A percentile compares a stretch with the other conserved stretches of the same genome.
phyloP scores from a whole-genome alignment of 306 rosid genomes.

The Adenanthera pavonina region DNA sequence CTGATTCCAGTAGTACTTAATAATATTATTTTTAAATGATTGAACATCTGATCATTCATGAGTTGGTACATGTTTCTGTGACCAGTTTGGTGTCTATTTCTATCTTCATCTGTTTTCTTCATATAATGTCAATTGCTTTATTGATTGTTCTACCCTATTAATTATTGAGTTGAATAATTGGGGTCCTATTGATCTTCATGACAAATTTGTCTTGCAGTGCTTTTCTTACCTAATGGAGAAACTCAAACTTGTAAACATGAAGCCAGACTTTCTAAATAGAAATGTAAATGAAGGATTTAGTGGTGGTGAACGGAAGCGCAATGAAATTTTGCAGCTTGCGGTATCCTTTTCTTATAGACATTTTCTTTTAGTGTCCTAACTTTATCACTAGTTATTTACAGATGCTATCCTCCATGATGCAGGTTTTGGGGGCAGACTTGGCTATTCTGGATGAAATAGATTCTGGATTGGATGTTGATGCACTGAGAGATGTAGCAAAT shows the following conservation, averaged over 20 bases:
- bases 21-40: not conserved
- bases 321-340: slow-evolving; percentile 93
- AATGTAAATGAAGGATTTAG: slow-evolving; percentile 97
- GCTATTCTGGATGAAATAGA: slow-evolving; percentile 93
- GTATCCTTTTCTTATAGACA: not conserved
- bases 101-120: not conserved
- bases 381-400: not conserved
- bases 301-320: slow-evolving; percentile 95
- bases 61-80: not conserved
- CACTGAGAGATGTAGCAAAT: slow-evolving; percentile 87
- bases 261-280: slow-evolving; percentile 86
- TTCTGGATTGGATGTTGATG: slow-evolving; percentile 98
- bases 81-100: not conserved
- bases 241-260: slow-evolving; percentile 88
- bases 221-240: slow-evolving; percentile 77
- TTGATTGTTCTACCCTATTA: not conserved
- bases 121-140: not conserved
- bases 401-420: slow-evolving; percentile 15
- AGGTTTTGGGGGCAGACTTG: slow-evolving; percentile 98
- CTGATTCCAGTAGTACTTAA: not conserved
- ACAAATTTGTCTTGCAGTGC: slow-evolving; percentile 64
- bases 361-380: not conserved
- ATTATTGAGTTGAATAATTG: not conserved
- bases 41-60: not conserved
- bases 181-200: not conserved